Evolutionary conservation across 768 basidiomycete species (phyloP).

Genomic region (Hebeloma cylindrosporum): DNA sequence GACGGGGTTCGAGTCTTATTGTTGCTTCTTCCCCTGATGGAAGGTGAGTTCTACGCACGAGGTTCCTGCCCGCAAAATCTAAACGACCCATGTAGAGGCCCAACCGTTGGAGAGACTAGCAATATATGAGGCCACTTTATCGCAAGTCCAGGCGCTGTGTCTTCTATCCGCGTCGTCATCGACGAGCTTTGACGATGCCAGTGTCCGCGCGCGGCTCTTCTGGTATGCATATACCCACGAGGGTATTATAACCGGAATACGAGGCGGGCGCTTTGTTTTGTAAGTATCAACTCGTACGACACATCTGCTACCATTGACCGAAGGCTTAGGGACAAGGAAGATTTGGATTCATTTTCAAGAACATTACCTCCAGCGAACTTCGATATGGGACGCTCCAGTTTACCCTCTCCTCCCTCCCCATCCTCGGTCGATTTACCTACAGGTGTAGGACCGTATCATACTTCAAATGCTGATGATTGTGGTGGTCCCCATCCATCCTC

Average conservation of each 20-base stretch:
- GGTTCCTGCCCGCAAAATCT: background rate
- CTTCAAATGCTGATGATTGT: slow-evolving; percentile 19
- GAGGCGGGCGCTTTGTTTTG: slow-evolving; percentile 84
- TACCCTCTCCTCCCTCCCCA: slow-evolving; percentile 37
- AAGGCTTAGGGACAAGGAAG: slow-evolving; percentile 62
- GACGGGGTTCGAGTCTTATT: slow-evolving; percentile 83
- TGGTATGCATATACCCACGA: slow-evolving; percentile 91
- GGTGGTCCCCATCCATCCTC: slow-evolving; percentile 29
- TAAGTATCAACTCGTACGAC: slow-evolving; percentile 35
- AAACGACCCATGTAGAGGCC: slow-evolving; percentile 34
- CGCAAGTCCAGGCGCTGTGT: slow-evolving; percentile 80
- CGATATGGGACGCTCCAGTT: slow-evolving; percentile 24
- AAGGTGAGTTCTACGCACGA: slow-evolving; percentile 52
- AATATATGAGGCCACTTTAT: slow-evolving; percentile 80
- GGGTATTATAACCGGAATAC: slow-evolving; percentile 76
- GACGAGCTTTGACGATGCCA: slow-evolving; percentile 52
- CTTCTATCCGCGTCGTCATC: slow-evolving; percentile 42
- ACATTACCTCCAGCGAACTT: slow-evolving; percentile 48
- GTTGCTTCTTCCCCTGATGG: slow-evolving; percentile 78
- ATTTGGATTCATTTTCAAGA: slow-evolving; percentile 70
- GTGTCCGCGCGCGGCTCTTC: slow-evolving; percentile 75
- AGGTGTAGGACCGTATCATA: slow-evolving; percentile 14
- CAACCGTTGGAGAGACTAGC: slow-evolving; percentile 49
- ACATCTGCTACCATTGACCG: background rate
- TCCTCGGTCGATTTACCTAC: slow-evolving; percentile 25